phyloP scores from a whole-genome alignment of 2,329 filamentous ascomycete species.

The Fusarium pininemorale region DNA sequence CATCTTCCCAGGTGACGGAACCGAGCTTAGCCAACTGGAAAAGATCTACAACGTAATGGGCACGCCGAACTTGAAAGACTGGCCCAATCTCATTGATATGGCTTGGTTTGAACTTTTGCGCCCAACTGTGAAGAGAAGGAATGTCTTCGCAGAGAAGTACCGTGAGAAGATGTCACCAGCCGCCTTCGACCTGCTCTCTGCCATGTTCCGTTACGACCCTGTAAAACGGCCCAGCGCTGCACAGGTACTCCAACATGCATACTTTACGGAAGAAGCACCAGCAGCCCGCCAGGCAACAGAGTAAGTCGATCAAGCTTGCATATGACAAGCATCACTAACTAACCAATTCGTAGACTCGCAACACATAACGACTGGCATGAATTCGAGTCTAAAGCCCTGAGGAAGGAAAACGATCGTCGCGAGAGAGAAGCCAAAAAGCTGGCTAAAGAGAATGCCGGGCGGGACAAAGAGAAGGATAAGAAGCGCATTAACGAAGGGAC shows the following conservation, averaged over 20 bases:
- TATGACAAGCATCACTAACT: conserved; percentile 32
- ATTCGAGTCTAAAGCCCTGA: conserved; percentile 93
- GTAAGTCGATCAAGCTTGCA: conserved; percentile 61
- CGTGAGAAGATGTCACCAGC: conserved; percentile 78
- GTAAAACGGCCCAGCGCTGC: conserved; percentile 82
- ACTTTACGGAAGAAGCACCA: conserved; percentile 87
- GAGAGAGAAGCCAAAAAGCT: conserved; percentile 62
- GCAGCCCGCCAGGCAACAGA: conserved; percentile 79
- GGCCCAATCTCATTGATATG: conserved; percentile 92
- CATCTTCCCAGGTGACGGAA: conserved; percentile 94
- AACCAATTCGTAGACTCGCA: conserved; percentile 67
- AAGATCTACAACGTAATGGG: conserved; percentile 95
- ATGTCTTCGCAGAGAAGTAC: conserved; percentile 85
- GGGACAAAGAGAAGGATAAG: conserved; percentile 50
- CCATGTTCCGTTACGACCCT: conserved; percentile 93
- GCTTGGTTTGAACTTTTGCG: conserved; percentile 95
- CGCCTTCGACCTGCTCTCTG: conserved; percentile 81
- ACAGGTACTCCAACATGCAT: conserved; percentile 85
- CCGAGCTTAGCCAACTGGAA: conserved; percentile 94
- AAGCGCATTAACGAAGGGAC: conserved; percentile 50
- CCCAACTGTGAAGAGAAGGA: conserved; percentile 76
- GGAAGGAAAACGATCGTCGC: conserved; percentile 84
- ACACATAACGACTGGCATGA: conserved; percentile 96
- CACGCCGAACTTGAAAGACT: conserved; percentile 83
- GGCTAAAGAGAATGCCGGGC: conserved; percentile 49